Base-by-base conservation (phyloP, 805 yeast genomes). In the Nakazawaea siamensis region DNA sequence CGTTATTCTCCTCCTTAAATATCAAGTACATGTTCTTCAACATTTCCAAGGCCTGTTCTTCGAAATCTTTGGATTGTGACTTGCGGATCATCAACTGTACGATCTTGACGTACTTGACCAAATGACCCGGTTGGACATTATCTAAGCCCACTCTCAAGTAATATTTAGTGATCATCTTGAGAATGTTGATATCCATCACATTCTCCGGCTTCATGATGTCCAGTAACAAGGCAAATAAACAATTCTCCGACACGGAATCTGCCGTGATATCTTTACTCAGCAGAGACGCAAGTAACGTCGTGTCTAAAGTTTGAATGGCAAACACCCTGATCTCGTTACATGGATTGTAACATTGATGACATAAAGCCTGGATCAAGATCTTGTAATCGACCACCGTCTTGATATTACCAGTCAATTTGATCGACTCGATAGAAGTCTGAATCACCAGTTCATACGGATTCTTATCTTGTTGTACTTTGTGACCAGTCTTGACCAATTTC, bases 311-410 rank as follows among this genome's bases (percentile, higher is more conserved):
- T 15, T 66, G 65, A 27, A 86, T 56, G 0, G 95, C 88, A 52
- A 68, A 73, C 0, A 69, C 55, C 26, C 95, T 63, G 9, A 87
- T 62, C 49, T 83, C 87, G 18, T 84, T 64, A 52, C 94, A 84
- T 14, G 95, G 95, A 48, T 87, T 87, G 51, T 81, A 70, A 52
- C 95, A 83, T 53, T 88, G 96, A 48, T 82, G 90, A 0, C 92
- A 86, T 35, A 87, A 64, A 0, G 94, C 94, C 50, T 85, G 90
- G 19, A 82, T 64, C 41, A 84, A 62, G 1, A 94, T 80, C 43
- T 69, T 70, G 45, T 74, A 62, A 15, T 59, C 48, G 14, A 38
- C 36, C 47, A 51, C 46, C 23, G 38, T 40, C 28, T 30, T 32
- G 19, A 52, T 53, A 41, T 59, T 66, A 27, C 56, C 64, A 0